phyloP scores from a whole-genome alignment of 257 asterid genomes.

The Leonotis leonurus region DNA sequence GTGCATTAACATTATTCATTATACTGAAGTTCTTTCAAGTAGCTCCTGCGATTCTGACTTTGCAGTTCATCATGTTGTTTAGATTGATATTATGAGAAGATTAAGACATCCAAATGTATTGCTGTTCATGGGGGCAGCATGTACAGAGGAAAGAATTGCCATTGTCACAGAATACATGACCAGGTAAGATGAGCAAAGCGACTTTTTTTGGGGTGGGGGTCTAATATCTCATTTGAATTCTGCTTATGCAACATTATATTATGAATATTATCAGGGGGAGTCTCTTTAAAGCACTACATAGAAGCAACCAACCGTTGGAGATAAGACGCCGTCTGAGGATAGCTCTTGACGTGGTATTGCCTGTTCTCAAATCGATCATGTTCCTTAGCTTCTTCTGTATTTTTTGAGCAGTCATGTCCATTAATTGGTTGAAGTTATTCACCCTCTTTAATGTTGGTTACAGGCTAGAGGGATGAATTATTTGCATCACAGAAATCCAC shows the following conservation, averaged over 20 bases:
- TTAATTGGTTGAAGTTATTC: not conserved
- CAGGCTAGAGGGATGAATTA: conserved; percentile 84
- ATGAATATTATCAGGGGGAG: conserved; percentile 59
- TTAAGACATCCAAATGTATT: conserved; percentile 74
- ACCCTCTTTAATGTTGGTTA: conserved; percentile 12
- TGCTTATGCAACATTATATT: not conserved
- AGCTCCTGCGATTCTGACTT: not conserved
- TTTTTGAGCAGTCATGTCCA: no score
- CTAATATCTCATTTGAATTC: not conserved
- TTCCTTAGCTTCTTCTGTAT: not conserved
- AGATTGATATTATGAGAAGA: conserved; percentile 69
- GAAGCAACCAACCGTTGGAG: conserved; percentile 48
- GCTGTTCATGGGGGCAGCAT: conserved; percentile 71
- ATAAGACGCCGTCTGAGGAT: conserved; percentile 54
- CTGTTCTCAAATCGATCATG: conserved; percentile 3
- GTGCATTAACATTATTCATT: conserved; percentile 19
- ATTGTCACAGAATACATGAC: conserved; percentile 58
- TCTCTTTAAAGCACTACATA: conserved; percentile 58
- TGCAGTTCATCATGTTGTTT: conserved; percentile 8
- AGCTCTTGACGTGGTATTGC: conserved; percentile 70
- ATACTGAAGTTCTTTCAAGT: not conserved
- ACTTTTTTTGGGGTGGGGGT: no score
- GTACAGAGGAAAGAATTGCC: conserved; percentile 57
- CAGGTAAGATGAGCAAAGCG: conserved; percentile 31
- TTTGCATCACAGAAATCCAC: conserved; percentile 71